Percentiles rank a stretch among this genome's conserved stretches.
phyloP scores from a whole-genome alignment of 768 basidiomycete genomes.

The Termitomyces sp. region DNA sequence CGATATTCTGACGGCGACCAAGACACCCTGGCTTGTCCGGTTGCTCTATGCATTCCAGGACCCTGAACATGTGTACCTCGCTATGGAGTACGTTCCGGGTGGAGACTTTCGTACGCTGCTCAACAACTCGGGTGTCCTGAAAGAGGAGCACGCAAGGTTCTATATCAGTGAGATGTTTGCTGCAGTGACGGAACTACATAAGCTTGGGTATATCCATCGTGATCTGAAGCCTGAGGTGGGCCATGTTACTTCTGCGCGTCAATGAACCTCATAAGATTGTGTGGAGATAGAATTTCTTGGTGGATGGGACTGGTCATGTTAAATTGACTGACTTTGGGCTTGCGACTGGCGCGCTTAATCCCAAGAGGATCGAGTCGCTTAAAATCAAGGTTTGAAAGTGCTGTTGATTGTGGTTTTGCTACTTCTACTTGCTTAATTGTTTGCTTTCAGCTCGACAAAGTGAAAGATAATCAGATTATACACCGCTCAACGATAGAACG shows the following conservation, averaged over 20 bases:
- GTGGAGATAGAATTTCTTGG: constrained; percentile 79
- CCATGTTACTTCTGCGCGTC: neutral
- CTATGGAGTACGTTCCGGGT: constrained; percentile 99
- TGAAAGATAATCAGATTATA: constrained; percentile 87
- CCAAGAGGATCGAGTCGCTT: constrained; percentile 88
- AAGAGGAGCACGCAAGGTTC: constrained; percentile 94
- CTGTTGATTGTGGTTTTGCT: neutral
- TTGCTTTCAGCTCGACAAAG: constrained; percentile 76
- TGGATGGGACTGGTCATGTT: constrained; percentile 93
- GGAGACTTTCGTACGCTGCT: constrained; percentile 97
- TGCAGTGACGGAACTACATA: constrained; percentile 89
- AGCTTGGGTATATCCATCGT: constrained; percentile 96
- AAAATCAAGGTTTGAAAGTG: constrained; percentile 70
- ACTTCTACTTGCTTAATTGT: neutral
- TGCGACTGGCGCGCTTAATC: constrained; percentile 94
- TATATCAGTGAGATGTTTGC: constrained; percentile 99
- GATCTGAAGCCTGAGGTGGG: constrained; percentile 95
- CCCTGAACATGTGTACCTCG: constrained; percentile 83
- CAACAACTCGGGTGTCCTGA: constrained; percentile 96
- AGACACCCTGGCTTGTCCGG: constrained; percentile 95
- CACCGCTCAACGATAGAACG: constrained; percentile 92
- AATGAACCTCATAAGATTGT: neutral
- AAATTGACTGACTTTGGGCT: constrained; percentile 98
- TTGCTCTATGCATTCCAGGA: constrained; percentile 98
- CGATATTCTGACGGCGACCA: constrained; percentile 95